Conservation (phyloP, 805 yeast genomes). For the Wickerhamomyces sydowiorum region DNA sequence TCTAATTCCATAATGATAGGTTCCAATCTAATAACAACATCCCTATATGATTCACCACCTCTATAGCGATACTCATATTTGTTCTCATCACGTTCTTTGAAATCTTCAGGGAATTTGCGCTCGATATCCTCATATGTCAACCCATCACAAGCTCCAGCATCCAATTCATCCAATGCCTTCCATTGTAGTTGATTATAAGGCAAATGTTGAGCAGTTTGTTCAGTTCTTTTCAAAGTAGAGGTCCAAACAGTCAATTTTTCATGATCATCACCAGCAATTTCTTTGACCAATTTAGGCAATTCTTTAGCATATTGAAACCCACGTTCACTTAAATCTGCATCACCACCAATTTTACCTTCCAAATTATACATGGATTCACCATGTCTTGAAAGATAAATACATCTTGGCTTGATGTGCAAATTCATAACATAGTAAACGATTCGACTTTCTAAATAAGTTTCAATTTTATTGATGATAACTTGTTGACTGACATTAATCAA, state of each 20-base stretch:
- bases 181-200: conserved; percentile 82
- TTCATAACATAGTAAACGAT: conserved; percentile 96
- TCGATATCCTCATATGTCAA: conserved; percentile 94
- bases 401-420: conserved; percentile 85
- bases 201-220: conserved; percentile 81
- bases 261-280: conserved; percentile 46
- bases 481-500: conserved; percentile 84
- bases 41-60: conserved; percentile 96
- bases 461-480: conserved; percentile 81
- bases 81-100: conserved; percentile 91
- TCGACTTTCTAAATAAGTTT: conserved; percentile 83
- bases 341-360: conserved; percentile 95
- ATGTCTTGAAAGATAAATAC: conserved; percentile 91
- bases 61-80: conserved; percentile 94
- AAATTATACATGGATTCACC: conserved; percentile 92
- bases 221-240: conserved; percentile 84
- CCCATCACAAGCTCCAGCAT: conserved; percentile 97
- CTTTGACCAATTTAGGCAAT: conserved; percentile 68
- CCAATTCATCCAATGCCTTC: conserved; percentile 96
- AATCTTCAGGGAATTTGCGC: conserved; percentile 82
- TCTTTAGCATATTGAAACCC: conserved; percentile 81
- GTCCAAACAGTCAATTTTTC: conserved; percentile 90
- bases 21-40: conserved; percentile 89
- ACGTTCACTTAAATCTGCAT: conserved; percentile 76
- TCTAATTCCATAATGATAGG: conserved; percentile 98